phyloP scores from a whole-genome alignment of 306 rosid species.

The Sechiopsis laciniata region DNA sequence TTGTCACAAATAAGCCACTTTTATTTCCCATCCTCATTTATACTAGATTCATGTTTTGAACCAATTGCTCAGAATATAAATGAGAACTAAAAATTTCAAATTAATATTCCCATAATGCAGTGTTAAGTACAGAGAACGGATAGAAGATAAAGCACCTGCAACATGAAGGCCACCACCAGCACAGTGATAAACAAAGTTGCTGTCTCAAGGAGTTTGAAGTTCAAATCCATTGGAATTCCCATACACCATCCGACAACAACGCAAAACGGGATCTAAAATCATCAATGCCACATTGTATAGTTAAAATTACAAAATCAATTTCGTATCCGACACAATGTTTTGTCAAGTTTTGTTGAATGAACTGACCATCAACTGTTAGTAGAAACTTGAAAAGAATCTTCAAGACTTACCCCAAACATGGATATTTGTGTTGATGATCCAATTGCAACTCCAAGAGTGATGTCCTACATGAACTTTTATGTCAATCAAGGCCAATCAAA shows the following conservation, averaged over 20 bases:
- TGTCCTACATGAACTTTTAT: constrained; percentile 49
- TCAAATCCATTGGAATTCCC: constrained; percentile 84
- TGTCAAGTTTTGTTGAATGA: constrained; percentile 5
- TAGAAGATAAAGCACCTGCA: constrained; percentile 48
- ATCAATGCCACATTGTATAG: neutral
- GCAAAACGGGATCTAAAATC: constrained; percentile 70
- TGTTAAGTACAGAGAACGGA: neutral
- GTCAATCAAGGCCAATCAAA: constrained; percentile 29
- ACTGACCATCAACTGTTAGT: neutral
- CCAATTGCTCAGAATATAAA: neutral
- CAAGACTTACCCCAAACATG: constrained; percentile 79
- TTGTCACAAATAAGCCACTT: too few relatives aligned
- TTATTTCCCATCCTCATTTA: too few relatives aligned
- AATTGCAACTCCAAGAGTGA: constrained; percentile 83
- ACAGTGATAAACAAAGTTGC: constrained; percentile 85
- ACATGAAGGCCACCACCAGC: constrained; percentile 86
- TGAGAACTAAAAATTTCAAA: neutral
- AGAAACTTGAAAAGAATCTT: neutral
- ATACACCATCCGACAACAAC: constrained; percentile 93
- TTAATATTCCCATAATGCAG: neutral
- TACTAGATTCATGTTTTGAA: neutral
- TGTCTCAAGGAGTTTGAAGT: constrained; percentile 89
- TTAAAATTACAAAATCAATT: neutral
- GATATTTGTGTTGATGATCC: constrained; percentile 95
- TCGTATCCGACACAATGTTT: neutral